Conservation (phyloP, 306 rosid genomes). For the Hippophae gyantsensis region DNA sequence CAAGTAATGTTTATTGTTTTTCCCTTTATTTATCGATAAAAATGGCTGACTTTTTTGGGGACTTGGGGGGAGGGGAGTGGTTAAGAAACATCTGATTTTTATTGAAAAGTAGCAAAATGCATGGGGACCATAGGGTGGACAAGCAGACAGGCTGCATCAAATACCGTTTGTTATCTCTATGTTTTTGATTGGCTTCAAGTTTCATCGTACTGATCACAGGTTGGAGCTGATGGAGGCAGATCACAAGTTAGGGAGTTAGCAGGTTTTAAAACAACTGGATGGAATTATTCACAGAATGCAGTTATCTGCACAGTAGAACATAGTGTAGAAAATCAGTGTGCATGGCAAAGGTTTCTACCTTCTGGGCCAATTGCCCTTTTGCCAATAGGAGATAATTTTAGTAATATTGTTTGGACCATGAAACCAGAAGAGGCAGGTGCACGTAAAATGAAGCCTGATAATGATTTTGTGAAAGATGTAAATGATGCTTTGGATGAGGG, state of each 20-base stretch:
- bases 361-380: constrained; percentile 83
- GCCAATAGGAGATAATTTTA: constrained; percentile 74
- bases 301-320: constrained; percentile 85
- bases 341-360: constrained; percentile 94
- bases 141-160: constrained; percentile 13
- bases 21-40: neutral
- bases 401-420: constrained; percentile 98
- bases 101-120: too few relatives aligned
- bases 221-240: constrained; percentile 92
- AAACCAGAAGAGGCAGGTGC: constrained; percentile 56
- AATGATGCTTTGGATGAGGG: constrained; percentile 70
- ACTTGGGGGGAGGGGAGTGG: too few relatives aligned
- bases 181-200: constrained; percentile 11
- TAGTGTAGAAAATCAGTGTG: constrained; percentile 48
- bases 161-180: constrained; percentile 9
- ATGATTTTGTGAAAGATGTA: constrained; percentile 51
- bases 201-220: constrained; percentile 38
- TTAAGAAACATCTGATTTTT: too few relatives aligned
- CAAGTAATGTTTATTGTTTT: neutral
- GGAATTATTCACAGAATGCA: constrained; percentile 93
- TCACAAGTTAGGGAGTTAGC: constrained; percentile 77
- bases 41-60: too few relatives aligned
- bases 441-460: constrained; percentile 44
- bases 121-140: too few relatives aligned
- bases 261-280: constrained; percentile 77